Conservation (phyloP, 2,329 filamentous ascomycete genomes). For the Sporothrix phasma region DNA sequence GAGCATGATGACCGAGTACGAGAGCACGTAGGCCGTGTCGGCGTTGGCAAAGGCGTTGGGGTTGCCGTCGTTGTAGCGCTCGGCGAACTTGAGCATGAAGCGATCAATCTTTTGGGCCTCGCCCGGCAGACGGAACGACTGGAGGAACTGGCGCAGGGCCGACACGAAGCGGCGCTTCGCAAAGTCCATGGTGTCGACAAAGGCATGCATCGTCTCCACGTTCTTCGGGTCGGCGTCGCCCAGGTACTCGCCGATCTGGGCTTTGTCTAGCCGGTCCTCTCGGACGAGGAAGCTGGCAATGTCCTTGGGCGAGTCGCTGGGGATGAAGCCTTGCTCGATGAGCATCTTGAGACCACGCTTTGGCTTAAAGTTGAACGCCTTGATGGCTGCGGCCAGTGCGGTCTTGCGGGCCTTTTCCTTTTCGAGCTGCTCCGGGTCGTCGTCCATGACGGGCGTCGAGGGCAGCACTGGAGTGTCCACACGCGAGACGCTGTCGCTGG, state of each 20-base stretch:
- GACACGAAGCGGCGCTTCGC: conserved; percentile 85
- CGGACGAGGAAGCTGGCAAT: conserved; percentile 74
- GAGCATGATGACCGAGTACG: conserved; percentile 92
- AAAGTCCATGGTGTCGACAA: conserved; percentile 94
- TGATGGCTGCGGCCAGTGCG: conserved; percentile 76
- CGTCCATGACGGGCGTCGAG: conserved; percentile 58
- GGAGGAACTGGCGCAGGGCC: conserved; percentile 79
- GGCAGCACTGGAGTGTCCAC: conserved; percentile 49
- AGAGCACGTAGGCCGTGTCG: conserved; percentile 90
- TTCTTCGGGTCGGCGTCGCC: conserved; percentile 90
- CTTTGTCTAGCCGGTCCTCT: conserved; percentile 82
- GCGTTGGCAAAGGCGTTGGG: conserved; percentile 97
- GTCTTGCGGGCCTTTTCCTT: conserved; percentile 92
- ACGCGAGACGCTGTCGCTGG: conserved; percentile 50
- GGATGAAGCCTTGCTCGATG: conserved; percentile 77
- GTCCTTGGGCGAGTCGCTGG: conserved; percentile 65
- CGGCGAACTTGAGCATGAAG: conserved; percentile 98
- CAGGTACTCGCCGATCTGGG: conserved; percentile 84
- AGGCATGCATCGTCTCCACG: conserved; percentile 96
- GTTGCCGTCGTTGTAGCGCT: conserved; percentile 88
- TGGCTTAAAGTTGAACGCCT: conserved; percentile 95
- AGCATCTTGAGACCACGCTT: conserved; percentile 85
- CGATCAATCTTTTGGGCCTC: conserved; percentile 99
- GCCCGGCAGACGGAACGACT: conserved; percentile 87
- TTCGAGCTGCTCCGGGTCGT: conserved; percentile 90